Evolutionary conservation across 352 stramenopile species (phyloP), one percentile per base, ranked within the genome.

Genomic region (Phytophthora europaea): DNA sequence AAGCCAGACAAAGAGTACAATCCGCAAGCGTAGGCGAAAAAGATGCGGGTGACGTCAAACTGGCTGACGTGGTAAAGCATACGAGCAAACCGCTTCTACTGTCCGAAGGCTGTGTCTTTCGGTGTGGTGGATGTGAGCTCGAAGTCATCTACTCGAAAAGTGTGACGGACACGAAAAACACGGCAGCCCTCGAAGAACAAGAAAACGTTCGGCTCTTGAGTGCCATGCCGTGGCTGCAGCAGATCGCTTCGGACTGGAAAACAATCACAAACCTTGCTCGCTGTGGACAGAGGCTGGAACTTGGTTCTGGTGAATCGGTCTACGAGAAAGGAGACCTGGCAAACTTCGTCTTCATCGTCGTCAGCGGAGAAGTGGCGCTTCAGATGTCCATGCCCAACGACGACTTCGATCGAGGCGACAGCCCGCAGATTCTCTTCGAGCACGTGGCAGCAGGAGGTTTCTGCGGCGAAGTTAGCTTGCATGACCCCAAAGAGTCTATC

Each of bases 11-110:
- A 33, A 26, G 45, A 66, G 43, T 40, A 2, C 31, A 60, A 33
- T 45, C 7, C 10, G 47, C 50, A 7, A 4, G 22, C 0, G 20
- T 28, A 18, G 20, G 47, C 47, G 47, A 53, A 8, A 47, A 59
- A 10, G 38, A 61, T 34, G 45, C 12, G 3, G 34, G 61, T 6
- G 40, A 61, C n/a, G 9, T 20, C 6, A 36, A 58, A 33, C 7
- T 12, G 23, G 6, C 15, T 4, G 87, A 94, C 26, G 43, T 90
- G 45, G 76, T 94, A 33, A 83, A 85, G 13, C 80, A 83, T 31
- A 90, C 83, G 0, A 94, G 87, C 77, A 92, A 93, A 31, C 83
- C 87, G 23, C 62, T 94, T n/a, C 81, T 93, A 66, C 76, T 93
- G 4, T 81, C 82, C n/a, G 85, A 91, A 72, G 83, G 80, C 22